Evolutionary conservation across 1,284 basidiomycete genomes (phyloP).

Genomic region (Mycena citricolor): DNA sequence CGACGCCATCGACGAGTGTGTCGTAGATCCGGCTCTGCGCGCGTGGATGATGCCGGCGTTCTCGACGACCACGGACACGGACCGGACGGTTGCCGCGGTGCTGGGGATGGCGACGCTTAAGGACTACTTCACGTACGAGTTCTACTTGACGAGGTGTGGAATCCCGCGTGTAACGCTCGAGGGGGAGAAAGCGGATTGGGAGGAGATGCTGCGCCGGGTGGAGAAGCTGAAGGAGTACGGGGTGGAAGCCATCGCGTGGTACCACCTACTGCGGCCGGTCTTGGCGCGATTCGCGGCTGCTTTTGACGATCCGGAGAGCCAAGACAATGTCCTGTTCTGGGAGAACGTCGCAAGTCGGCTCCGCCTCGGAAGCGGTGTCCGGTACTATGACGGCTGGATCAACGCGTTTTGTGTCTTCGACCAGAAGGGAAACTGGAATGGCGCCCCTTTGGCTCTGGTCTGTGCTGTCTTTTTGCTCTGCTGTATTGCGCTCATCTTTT

Average conservation of each 20-base stretch:
- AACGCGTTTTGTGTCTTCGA: constrained; percentile 40
- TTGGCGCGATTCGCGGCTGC: constrained; percentile 33
- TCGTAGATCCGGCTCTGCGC: constrained; percentile 36
- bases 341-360: constrained; percentile 26
- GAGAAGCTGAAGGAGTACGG: constrained; percentile 39
- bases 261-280: constrained; percentile 36
- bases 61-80: constrained; percentile 44
- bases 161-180: constrained; percentile 50
- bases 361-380: constrained; percentile 24
- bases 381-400: constrained; percentile 35
- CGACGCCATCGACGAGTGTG: constrained; percentile 33
- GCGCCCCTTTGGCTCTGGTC: too few species aligned
- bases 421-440: constrained; percentile 29
- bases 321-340: constrained; percentile 34
- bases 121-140: constrained; percentile 37
- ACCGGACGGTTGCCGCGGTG: constrained; percentile 40
- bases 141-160: constrained; percentile 36
- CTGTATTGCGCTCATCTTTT: too few species aligned
- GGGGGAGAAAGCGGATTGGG: constrained; percentile 37
- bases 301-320: constrained; percentile 31
- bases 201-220: constrained; percentile 30
- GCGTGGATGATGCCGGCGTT: constrained; percentile 48
- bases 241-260: constrained; percentile 33
- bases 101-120: constrained; percentile 47
- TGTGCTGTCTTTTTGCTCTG: not conserved